Base-by-base conservation (phyloP, 805 yeast genomes). In the Torulaspora franciscae region DNA sequence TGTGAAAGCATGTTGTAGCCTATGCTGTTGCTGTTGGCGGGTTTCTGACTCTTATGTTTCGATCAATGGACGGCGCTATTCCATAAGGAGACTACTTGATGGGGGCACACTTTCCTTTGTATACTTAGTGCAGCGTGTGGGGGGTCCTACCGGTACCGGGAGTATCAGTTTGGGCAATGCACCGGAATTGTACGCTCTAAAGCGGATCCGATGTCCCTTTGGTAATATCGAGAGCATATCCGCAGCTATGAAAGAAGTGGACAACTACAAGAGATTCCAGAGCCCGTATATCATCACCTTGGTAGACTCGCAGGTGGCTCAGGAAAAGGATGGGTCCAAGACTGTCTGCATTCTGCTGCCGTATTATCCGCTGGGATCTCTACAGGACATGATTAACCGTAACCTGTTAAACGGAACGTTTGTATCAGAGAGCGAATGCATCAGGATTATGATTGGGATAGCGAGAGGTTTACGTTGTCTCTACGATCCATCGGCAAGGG, bases 31-130 rank as follows among this genome's bases (percentile, higher is more conserved):
- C 26, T 50, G 62, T n/a, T 45, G 48, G 23, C 46, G 54, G 40
- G 57, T 76, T 11, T 90, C 93, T 0, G 72, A 73, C 7, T 67
- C 89, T 8, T 58, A 70, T 15, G 46, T 62, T 3, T 50, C 52
- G 13, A 76, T 90, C 50, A 84, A 85, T 61, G 77, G 78, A 44
- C 72, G 77, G 29, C 69, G 70, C 38, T 85, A 83, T 67, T 72
- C 70, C 55, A 82, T 90, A 13, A 66, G 80, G 43, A 74, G 79
- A 47, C 72, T 90, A n/a, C 69, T 90, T 6, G 96, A 95, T 7
- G 97, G 89, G 67, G 95, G 95, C 2, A 95, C 93, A 10, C 85
- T 84, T 59, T 82, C 95, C 0, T 88, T 84, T 55, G 95, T 87
- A 7, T 90, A 90, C 58, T 69, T 88, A 17, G 95, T 89, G 3